A percentile compares a stretch with the other conserved stretches of the same genome.
These are phyloP conservation scores for Bocquillonia castaneifolia DNA, from an alignment of 441 rosid genomes.

Conservation along the genomic window DNA sequence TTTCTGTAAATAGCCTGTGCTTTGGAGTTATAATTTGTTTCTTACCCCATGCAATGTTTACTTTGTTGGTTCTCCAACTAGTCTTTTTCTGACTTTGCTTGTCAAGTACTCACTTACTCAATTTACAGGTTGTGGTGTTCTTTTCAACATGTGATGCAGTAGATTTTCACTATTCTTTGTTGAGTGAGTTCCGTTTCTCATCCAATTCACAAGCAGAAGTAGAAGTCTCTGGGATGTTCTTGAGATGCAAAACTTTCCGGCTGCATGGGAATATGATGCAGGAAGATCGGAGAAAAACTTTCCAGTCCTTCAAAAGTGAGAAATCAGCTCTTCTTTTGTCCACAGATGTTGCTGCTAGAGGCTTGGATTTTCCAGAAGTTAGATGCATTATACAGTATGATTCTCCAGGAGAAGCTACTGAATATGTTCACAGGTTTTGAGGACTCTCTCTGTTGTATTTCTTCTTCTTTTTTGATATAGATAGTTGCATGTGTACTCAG, in stretches of 20 bases:
- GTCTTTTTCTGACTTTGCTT: conserved; percentile 6
- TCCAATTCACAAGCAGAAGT: conserved; percentile 38
- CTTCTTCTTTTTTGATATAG: neutral
- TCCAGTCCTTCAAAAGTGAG: conserved; percentile 71
- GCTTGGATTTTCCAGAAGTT: conserved; percentile 87
- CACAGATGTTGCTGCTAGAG: conserved; percentile 91
- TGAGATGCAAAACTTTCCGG: conserved; percentile 64
- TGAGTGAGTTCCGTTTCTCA: conserved; percentile 67
- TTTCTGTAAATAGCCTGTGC: neutral
- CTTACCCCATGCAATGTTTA: neutral
- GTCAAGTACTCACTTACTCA: conserved; percentile 19
- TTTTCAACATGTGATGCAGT: conserved; percentile 97
- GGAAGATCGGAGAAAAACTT: conserved; percentile 74
- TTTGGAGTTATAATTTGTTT: neutral
- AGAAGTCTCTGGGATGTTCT: conserved; percentile 45
- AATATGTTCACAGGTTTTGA: conserved; percentile 88
- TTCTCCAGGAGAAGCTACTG: conserved; percentile 98
- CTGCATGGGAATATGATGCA: conserved; percentile 95
- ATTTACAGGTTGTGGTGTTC: conserved; percentile 82
- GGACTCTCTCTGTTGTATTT: conserved; percentile 13
- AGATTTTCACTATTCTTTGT: conserved; percentile 77
- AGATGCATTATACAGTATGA: conserved; percentile 91
- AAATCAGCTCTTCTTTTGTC: conserved; percentile 76
- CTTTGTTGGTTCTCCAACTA: neutral
- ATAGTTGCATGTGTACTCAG: neutral